These are phyloP conservation scores for Leccinum aurantiacum DNA, from an alignment of 768 basidiomycete genomes.

Conservation along the genomic window DNA sequence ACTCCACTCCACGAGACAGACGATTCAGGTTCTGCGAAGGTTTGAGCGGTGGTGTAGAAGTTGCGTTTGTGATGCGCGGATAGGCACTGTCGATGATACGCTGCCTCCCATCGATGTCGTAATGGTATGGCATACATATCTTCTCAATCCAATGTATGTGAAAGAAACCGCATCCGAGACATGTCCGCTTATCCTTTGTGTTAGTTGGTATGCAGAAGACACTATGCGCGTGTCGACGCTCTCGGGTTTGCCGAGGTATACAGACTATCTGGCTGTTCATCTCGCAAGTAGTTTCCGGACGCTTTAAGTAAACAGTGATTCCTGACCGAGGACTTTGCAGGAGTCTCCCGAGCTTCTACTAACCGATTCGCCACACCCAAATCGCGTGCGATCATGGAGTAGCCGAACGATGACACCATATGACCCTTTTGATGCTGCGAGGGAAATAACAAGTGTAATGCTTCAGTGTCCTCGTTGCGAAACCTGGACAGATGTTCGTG, in stretches of 20 bases:
- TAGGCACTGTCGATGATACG: neutral
- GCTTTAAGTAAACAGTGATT: neutral
- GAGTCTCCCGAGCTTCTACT: slow-evolving; percentile 6
- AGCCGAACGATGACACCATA: slow-evolving; percentile 5
- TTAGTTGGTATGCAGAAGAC: slow-evolving; percentile 25
- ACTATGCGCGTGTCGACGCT: slow-evolving; percentile 6
- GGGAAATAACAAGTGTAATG: slow-evolving; percentile 15
- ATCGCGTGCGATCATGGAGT: slow-evolving; percentile 4
- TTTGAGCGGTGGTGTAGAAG: slow-evolving; percentile 35
- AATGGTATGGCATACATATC: slow-evolving; percentile 40
- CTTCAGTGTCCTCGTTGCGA: neutral
- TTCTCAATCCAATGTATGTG: slow-evolving; percentile 34
- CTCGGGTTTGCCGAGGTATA: slow-evolving; percentile 9
- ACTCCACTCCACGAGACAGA: neutral
- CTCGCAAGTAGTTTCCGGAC: slow-evolving; percentile 10
- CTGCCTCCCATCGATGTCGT: slow-evolving; percentile 37
- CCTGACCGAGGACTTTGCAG: neutral
- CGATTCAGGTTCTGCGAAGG: slow-evolving; percentile 11
- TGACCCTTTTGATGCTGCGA: slow-evolving; percentile 28
- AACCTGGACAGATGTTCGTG: neutral
- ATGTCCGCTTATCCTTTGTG: too few relatives aligned
- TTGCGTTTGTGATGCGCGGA: neutral
- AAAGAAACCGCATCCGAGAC: neutral
- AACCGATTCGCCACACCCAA: slow-evolving; percentile 2
- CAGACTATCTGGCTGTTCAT: slow-evolving; percentile 10